Percentiles rank a stretch among this genome's conserved stretches.
Conservation (phyloP, 1,284 basidiomycete species). For the Sanghuangporus baumii region DNA sequence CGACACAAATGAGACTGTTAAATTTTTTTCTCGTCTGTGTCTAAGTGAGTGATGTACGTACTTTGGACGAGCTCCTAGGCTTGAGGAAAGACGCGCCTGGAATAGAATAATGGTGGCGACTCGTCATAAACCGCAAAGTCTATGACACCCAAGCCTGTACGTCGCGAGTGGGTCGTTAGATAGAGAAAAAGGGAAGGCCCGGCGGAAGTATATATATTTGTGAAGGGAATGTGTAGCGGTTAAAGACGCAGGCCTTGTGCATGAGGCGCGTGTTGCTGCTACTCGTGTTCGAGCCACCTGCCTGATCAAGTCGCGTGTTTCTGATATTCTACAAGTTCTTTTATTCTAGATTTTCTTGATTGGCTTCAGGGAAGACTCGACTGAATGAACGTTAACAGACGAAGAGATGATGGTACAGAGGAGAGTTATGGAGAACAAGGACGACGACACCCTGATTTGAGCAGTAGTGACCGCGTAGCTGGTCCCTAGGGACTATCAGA, state of each 20-base stretch:
- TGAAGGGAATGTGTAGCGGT: slow-evolving; percentile 2
- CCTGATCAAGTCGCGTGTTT: neutral
- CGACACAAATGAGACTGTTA: neutral
- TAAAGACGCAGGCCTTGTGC: neutral
- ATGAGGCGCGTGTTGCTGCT: slow-evolving; percentile 4
- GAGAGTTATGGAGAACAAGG: neutral
- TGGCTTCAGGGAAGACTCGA: neutral
- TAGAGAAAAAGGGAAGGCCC: neutral
- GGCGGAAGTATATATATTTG: neutral
- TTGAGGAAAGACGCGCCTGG: slow-evolving; percentile 16
- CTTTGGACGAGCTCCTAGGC: slow-evolving; percentile 14
- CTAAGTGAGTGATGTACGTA: neutral
- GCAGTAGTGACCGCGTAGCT: neutral
- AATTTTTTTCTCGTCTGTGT: neutral
- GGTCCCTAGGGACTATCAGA: neutral
- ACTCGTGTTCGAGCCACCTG: neutral
- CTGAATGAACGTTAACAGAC: neutral
- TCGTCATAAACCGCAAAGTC: slow-evolving; percentile 10
- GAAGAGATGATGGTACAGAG: neutral
- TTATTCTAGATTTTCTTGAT: neutral
- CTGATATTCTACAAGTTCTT: neutral
- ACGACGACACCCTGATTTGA: neutral
- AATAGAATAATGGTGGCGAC: slow-evolving; percentile 16
- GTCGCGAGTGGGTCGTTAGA: neutral
- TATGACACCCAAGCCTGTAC: neutral